Conservation (phyloP, 805 yeast genomes). For the Wickerhamiella siamensis region DNA sequence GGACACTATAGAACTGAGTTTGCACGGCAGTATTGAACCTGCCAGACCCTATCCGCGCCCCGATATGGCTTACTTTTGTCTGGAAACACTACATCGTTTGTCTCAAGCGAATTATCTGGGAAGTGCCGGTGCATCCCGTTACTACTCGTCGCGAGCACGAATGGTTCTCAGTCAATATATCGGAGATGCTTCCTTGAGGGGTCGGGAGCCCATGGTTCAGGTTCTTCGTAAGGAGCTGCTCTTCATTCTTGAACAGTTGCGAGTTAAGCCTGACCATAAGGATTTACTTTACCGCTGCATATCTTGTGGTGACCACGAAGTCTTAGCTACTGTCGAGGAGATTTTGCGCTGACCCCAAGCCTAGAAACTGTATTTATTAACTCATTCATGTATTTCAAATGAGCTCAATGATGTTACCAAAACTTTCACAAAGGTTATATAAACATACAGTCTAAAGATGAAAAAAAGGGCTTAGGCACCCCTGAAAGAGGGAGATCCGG, state of each 20-base stretch:
- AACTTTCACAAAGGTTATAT: no score
- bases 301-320: slow-evolving; percentile 7
- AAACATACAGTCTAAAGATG: no score
- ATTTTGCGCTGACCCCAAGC: slow-evolving; percentile 7
- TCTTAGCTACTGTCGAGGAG: slow-evolving; percentile 4
- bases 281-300: slow-evolving; percentile 8
- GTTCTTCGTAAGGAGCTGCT: slow-evolving; percentile 49
- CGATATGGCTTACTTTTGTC: slow-evolving; percentile 39
- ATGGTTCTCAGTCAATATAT: slow-evolving; percentile 49
- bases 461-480: not conserved
- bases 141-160: slow-evolving; percentile 6
- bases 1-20: slow-evolving; percentile 19
- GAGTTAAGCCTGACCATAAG: not conserved
- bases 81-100: slow-evolving; percentile 37
- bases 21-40: slow-evolving; percentile 52
- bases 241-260: slow-evolving; percentile 16
- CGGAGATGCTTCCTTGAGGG: slow-evolving; percentile 45
- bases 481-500: not conserved
- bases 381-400: no score
- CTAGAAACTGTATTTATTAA: no score
- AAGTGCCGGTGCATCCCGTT: not conserved
- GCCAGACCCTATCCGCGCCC: slow-evolving; percentile 32
- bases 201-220: slow-evolving; percentile 49
- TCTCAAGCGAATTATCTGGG: slow-evolving; percentile 11
- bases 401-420: no score